Conservation (phyloP, 202 grass and related monocot species). For the Schoenoplectus triqueter region DNA sequence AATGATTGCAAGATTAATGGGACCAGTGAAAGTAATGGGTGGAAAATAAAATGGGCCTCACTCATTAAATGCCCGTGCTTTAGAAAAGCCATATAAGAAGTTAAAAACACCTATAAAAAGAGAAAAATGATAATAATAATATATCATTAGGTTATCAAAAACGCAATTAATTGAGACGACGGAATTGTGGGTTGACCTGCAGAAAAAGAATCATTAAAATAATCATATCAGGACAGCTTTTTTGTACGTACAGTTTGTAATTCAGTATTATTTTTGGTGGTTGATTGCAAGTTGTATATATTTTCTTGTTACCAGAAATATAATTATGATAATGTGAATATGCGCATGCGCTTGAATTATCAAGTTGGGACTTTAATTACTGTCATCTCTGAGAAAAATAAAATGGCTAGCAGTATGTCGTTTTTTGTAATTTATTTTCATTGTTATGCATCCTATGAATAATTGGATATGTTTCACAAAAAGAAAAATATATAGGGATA, state of each 20-base stretch:
- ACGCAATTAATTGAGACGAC: neutral
- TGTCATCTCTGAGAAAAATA: slow-evolving; percentile 6
- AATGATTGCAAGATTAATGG: slow-evolving; percentile 32
- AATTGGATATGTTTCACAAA: too few relatives aligned
- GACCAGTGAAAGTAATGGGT: slow-evolving; percentile 32
- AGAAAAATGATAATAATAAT: neutral
- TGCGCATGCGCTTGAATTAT: neutral
- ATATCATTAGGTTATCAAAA: slow-evolving; percentile 8
- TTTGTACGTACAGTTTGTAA: neutral
- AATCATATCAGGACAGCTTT: neutral
- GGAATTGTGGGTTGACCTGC: neutral
- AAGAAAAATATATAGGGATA: too few relatives aligned
- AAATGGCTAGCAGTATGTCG: too few relatives aligned
- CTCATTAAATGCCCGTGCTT: slow-evolving; percentile 8
- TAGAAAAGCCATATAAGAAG: slow-evolving; percentile 1
- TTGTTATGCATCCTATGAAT: too few relatives aligned
- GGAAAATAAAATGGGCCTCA: slow-evolving; percentile 31
- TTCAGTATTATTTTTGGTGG: neutral
- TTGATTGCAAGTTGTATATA: neutral
- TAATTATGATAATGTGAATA: neutral
- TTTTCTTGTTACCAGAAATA: neutral
- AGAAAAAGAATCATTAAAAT: neutral
- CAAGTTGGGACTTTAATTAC: neutral
- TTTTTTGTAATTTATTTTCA: too few relatives aligned
- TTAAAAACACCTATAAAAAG: neutral